Percentiles rank a stretch among this genome's conserved stretches.
These are phyloP conservation scores for Aspergillus ellipticus DNA, from an alignment of 495 filamentous ascomycete genomes.

Conservation along the genomic window DNA sequence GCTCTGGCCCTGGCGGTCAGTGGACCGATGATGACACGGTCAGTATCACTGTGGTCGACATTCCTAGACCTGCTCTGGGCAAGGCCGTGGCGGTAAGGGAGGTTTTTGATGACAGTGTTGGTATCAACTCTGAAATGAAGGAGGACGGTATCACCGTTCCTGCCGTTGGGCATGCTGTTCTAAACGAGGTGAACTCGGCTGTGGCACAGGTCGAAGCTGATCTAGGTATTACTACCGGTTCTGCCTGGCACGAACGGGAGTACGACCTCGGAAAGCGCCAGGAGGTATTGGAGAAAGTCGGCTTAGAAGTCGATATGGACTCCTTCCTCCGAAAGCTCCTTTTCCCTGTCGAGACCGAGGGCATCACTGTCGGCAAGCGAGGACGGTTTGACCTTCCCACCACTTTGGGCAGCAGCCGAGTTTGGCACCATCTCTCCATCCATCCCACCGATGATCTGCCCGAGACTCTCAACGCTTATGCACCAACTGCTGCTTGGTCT, in stretches of 20 bases:
- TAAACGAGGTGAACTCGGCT: slow-evolving; percentile 79
- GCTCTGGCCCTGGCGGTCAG: slow-evolving; percentile 53
- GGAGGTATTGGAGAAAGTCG: slow-evolving; percentile 79
- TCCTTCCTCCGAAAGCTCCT: slow-evolving; percentile 81
- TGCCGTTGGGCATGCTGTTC: slow-evolving; percentile 67
- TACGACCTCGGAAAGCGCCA: slow-evolving; percentile 77
- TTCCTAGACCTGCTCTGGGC: slow-evolving; percentile 73
- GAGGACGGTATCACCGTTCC: slow-evolving; percentile 78
- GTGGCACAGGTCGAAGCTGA: slow-evolving; percentile 76
- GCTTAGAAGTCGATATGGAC: slow-evolving; percentile 72
- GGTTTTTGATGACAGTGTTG: slow-evolving; percentile 85
- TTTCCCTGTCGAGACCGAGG: slow-evolving; percentile 71
- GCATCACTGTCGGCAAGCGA: slow-evolving; percentile 65
- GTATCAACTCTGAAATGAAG: slow-evolving; percentile 96
- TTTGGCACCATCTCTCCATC: slow-evolving; percentile 92
- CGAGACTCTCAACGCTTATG: slow-evolving; percentile 58
- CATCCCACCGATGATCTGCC: slow-evolving; percentile 88
- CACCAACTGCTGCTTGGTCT: slow-evolving; percentile 73
- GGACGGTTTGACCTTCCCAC: slow-evolving; percentile 72
- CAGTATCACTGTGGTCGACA: slow-evolving; percentile 81
- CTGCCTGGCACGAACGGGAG: slow-evolving; percentile 66
- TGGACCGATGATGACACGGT: slow-evolving; percentile 76
- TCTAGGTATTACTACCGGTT: slow-evolving; percentile 68
- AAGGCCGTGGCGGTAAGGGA: slow-evolving; percentile 83
- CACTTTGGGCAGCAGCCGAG: slow-evolving; percentile 72